phyloP scores from a whole-genome alignment of 106 monocot species.

The Iris macrosiphon region DNA sequence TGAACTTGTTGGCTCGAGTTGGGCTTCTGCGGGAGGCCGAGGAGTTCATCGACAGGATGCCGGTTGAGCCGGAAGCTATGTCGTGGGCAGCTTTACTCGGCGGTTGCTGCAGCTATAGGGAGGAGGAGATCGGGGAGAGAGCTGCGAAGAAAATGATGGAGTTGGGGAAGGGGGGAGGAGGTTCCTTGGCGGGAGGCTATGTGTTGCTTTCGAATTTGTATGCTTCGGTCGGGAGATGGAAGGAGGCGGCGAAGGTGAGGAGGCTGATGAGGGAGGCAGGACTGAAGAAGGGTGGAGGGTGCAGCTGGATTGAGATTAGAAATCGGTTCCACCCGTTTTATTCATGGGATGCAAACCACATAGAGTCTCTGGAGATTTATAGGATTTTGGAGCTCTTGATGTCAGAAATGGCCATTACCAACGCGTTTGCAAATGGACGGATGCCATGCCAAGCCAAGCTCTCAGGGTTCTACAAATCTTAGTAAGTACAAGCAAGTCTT shows the following conservation, averaged over 20 bases:
- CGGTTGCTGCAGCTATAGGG: conserved; percentile 24
- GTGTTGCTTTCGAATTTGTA: conserved; percentile 45
- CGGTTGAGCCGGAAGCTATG: conserved; percentile 31
- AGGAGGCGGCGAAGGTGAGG: conserved; percentile 36
- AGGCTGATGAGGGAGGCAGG: conserved; percentile 31
- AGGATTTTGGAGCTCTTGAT: conserved; percentile 35
- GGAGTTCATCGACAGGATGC: conserved; percentile 31
- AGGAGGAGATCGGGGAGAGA: conserved; percentile 41
- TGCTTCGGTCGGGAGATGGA: conserved; percentile 45
- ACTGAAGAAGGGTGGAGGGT: conserved; percentile 42
- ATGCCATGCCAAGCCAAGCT: too few species aligned
- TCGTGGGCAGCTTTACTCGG: conserved; percentile 54
- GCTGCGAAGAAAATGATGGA: conserved; percentile 31
- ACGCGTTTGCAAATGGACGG: too few species aligned
- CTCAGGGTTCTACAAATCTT: too few species aligned
- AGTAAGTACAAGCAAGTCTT: too few species aligned
- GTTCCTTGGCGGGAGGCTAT: conserved; percentile 24
- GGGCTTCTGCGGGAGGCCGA: conserved; percentile 48
- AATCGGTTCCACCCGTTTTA: conserved; percentile 33
- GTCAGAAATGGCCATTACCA: conserved; percentile 28
- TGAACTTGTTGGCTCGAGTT: conserved; percentile 48
- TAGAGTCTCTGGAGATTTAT: conserved; percentile 30
- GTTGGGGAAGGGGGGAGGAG: conserved; percentile 26
- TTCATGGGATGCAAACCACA: conserved; percentile 37
- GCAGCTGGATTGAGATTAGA: conserved; percentile 45